Conservation (phyloP, 108 stramenopile genomes). For the Nannochloropsis granulata region DNA sequence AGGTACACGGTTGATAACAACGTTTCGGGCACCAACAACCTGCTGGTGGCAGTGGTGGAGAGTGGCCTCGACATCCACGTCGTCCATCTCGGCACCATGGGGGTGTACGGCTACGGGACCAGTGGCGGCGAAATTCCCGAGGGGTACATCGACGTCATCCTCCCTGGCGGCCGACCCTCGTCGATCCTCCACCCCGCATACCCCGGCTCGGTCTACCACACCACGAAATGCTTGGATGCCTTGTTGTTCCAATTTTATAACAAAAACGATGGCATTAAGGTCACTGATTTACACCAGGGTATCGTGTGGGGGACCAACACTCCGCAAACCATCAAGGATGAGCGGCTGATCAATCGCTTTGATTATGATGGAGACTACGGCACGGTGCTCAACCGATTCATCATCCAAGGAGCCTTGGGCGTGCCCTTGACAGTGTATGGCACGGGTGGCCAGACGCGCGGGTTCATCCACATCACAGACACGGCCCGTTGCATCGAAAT, state of each 20-base stretch:
- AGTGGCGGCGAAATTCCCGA: conserved; percentile 95
- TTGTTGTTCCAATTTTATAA: conserved; percentile 92
- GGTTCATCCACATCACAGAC: conserved; percentile 91
- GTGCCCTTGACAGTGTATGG: conserved; percentile 95
- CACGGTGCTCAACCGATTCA: conserved; percentile 91
- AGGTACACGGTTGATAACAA: conserved; percentile 97
- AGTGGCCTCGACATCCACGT: conserved; percentile 83
- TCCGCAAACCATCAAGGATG: conserved; percentile 79
- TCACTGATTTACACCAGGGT: conserved; percentile 95
- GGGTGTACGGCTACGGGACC: conserved; percentile 95
- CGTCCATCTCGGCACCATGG: conserved; percentile 96
- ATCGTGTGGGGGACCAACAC: conserved; percentile 99
- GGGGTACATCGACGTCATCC: conserved; percentile 93
- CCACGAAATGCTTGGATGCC: conserved; percentile 91
- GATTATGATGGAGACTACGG: conserved; percentile 98
- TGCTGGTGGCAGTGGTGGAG: conserved; percentile 87
- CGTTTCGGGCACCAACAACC: conserved; percentile 82
- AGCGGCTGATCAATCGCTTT: conserved; percentile 87
- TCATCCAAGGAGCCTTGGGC: conserved; percentile 93
- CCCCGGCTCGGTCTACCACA: conserved; percentile 85
- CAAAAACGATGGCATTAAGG: conserved; percentile 84
- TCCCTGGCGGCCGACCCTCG: conserved; percentile 59
- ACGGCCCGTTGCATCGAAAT: conserved; percentile 89
- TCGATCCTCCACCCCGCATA: conserved; percentile 92
- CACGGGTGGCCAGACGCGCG: conserved; percentile 92